Conservation (phyloP, 192 early-diverging fungal species). For the Glomus cerebriforme region DNA sequence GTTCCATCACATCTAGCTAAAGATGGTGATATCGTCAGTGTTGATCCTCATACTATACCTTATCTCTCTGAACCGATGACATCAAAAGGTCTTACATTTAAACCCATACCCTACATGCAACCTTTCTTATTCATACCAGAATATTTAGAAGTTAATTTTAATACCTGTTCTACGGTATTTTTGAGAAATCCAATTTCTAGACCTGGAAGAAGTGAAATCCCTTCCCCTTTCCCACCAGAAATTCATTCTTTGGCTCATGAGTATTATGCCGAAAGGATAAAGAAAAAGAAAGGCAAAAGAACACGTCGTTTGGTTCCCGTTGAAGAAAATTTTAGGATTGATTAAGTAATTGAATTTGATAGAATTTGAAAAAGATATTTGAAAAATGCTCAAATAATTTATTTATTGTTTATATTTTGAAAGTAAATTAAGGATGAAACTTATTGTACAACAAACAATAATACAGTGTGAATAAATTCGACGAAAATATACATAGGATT, state of each 20-base stretch:
- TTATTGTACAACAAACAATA: neutral
- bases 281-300: slow-evolving; percentile 39
- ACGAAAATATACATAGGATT: neutral
- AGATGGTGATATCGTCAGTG: slow-evolving; percentile 87
- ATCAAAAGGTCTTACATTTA: slow-evolving; percentile 43
- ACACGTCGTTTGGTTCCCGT: slow-evolving; percentile 1
- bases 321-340: slow-evolving; percentile 7
- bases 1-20: slow-evolving; percentile 76
- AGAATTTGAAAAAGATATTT: neutral
- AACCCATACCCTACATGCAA: slow-evolving; percentile 74
- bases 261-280: slow-evolving; percentile 74
- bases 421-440: neutral
- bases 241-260: slow-evolving; percentile 90
- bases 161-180: slow-evolving; percentile 86
- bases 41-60: slow-evolving; percentile 73
- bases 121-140: slow-evolving; percentile 96
- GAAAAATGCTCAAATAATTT: neutral
- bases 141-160: slow-evolving; percentile 97
- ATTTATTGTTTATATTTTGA: neutral
- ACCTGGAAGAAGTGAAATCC: slow-evolving; percentile 85
- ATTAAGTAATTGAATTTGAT: neutral
- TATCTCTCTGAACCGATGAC: slow-evolving; percentile 53
- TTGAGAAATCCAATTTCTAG: slow-evolving; percentile 86
- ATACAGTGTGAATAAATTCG: no score
- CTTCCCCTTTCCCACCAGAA: slow-evolving; percentile 90